Evolutionary conservation across 2,329 filamentous ascomycete species (phyloP), one percentile per base, ranked within the genome.

Genomic region (Ophiostoma ulmi): DNA sequence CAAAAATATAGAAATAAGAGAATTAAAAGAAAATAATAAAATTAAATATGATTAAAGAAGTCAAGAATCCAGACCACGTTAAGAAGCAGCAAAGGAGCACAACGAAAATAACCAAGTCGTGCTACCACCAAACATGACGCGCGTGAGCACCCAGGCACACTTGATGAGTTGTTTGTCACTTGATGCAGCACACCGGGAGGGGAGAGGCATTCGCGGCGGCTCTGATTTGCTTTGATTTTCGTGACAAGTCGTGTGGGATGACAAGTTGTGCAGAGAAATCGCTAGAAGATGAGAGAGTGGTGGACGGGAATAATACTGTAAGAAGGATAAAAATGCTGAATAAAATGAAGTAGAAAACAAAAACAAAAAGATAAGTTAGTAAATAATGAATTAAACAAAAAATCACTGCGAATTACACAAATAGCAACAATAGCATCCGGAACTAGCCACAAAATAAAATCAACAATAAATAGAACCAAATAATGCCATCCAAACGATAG

Each of bases 221-320:
- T 26, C 13, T 58, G 52, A 58, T 58, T 58, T 58, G 52, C 52
- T 58, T 58, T 58, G 22, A 14, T 58, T 58, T 11, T 58, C 52
- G 52, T 58, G 52, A 58, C 5, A 26, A 26, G 17, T 26, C 52
- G n/a, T 58, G 22, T 58, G 22, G 52, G 52, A 58, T 58, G 5
- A 58, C 52, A 58, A 26, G 52, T 3, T 26, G 22, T 13, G 52
- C 10, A 55, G 20, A 22, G n/a, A 58, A 26, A 13, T 22, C 31
- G 52, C n/a, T 58, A 26, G 22, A 58, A 58, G 10, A 11, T 11
- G 22, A 26, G 4, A 26, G 52, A 26, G 26, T 44, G 14, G 14
- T 14, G 10, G 10, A 44, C 31, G 31, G 31, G 0, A 31, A 31
- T 31, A 44, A 44, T 44, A 13, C 14, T 14, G 39, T 2, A 10